Evolutionary conservation across 805 yeast species (phyloP), one percentile per base, ranked within the genome.

Genomic region (Metschnikowia sp.): DNA sequence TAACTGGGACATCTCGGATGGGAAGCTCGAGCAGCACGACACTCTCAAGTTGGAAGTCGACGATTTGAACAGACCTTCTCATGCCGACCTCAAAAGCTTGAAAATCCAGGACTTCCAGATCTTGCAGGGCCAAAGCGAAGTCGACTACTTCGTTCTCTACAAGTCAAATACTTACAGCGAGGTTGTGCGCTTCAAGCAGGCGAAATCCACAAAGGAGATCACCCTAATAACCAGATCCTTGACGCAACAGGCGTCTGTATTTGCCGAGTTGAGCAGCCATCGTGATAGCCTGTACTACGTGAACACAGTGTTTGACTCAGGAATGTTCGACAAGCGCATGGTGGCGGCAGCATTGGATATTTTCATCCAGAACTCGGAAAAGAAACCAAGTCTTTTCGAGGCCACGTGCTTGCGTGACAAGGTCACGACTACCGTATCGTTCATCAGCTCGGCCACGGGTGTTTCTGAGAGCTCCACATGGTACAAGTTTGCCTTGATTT

Each of bases 401-500:
- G 47, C 42, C 32, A 43, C 45, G 18, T 42, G 58, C 9, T 50
- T 65, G 19, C 55, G 76, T 59, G 46, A 61, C 53, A 35, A 60
- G 60, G 43, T 71, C 52, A 13, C 8, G 8, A 37, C 38, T 12
- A 42, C 49, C 1, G 38, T 55, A 2, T 32, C 39, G 12, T 28
- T 39, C 9, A 41, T 50, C 15, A 53, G 57, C 39, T 22, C 53
- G 40, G 44, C 52, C 15, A 41, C 55, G 32, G 65, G 64, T 30
- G 66, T 64, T 37, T 61, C 66, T 32, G 63, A 67, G 2, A 70
- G 70, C 40, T 74, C 74, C 30, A 83, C 83, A 55, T 83, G 96
- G 86, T 70, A 77, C 32, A 81, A 84, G 50, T 77, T 91, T 48
- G 84, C 82, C 48, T 75, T 87, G 2, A 70, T 90, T 26, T 84